A percentile compares a stretch with the other conserved stretches of the same genome.
phyloP scores from a whole-genome alignment of 148 eudicot species.

The Persicaria tinctoria region DNA sequence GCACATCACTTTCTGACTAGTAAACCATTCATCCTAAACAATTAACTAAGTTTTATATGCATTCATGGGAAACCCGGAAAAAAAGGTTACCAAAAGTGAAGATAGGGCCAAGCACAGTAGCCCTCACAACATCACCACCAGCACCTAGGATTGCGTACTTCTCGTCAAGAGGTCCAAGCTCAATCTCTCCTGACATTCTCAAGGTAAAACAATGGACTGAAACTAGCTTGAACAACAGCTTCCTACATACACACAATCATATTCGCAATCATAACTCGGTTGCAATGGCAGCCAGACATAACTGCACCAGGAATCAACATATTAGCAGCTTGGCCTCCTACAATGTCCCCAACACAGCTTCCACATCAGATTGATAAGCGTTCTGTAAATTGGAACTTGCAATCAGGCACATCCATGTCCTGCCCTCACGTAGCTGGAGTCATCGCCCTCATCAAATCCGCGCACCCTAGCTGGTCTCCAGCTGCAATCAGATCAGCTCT shows the following conservation, averaged over 20 bases:
- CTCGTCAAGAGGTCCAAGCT: constrained; percentile 9
- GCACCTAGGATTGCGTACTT: constrained; percentile 9
- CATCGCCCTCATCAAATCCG: constrained; percentile 1
- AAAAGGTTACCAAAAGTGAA: constrained; percentile 9
- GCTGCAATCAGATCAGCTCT: constrained; percentile 10
- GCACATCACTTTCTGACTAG: neutral
- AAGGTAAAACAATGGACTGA: constrained; percentile 1
- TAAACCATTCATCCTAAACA: neutral
- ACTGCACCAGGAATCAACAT: constrained; percentile 11
- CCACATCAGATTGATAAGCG: constrained; percentile 2
- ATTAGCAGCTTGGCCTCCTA: constrained; percentile 8
- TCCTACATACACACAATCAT: neutral
- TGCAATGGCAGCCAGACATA: constrained; percentile 1
- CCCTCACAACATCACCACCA: neutral
- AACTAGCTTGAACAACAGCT: neutral
- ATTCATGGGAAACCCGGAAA: neutral
- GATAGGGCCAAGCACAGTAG: neutral
- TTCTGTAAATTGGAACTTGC: constrained; percentile 1
- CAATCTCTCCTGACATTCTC: constrained; percentile 4
- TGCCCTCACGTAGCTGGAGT: constrained; percentile 9
- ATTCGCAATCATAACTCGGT: neutral
- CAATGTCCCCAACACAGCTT: constrained; percentile 1
- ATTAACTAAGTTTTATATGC: neutral
- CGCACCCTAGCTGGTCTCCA: constrained; percentile 10
- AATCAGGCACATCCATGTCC: constrained; percentile 11